Percentiles rank a stretch among this genome's conserved stretches.
Evolutionary conservation across 1,284 basidiomycete genomes (phyloP).

Genomic region (Ceratobasidium sp.): DNA sequence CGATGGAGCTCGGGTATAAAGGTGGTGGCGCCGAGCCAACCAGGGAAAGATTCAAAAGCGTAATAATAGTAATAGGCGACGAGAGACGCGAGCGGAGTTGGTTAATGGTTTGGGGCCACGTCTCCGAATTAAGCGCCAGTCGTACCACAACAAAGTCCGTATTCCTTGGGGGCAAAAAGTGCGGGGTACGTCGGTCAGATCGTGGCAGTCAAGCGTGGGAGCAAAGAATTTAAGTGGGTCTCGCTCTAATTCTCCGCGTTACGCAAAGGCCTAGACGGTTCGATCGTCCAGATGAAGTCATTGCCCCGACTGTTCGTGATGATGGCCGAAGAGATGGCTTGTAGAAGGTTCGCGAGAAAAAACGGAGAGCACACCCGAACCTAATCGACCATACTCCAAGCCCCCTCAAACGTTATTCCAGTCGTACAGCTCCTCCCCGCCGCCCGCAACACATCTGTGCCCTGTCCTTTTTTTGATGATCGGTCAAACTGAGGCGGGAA

Average conservation of each 20-base stretch:
- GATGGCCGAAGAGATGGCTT: no score
- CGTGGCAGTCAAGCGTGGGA: background rate
- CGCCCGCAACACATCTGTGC: background rate
- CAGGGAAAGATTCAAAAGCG: slow-evolving; percentile 23
- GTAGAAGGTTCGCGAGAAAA: no score
- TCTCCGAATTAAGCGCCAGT: background rate
- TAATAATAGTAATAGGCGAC: background rate
- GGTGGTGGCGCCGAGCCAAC: background rate
- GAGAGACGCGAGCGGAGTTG: slow-evolving; percentile 6
- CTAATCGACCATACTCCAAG: background rate
- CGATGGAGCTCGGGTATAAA: no score
- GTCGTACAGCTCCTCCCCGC: background rate
- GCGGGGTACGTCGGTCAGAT: background rate
- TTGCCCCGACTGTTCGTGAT: no score
- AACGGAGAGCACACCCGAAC: slow-evolving; percentile 20
- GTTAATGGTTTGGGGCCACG: background rate
- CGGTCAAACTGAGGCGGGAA: slow-evolving; percentile 20
- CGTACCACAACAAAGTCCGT: background rate
- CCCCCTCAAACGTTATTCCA: slow-evolving; percentile 17
- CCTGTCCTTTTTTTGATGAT: slow-evolving; percentile 23
- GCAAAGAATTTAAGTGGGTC: no score
- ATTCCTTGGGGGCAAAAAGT: no score
- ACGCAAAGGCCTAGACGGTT: background rate
- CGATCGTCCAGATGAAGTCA: slow-evolving; percentile 9
- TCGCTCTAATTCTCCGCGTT: background rate